These are phyloP conservation scores for Sphagnum magellanicum DNA, from an alignment of 228 moss, liverwort and hornwort species.

Conservation along the genomic window DNA sequence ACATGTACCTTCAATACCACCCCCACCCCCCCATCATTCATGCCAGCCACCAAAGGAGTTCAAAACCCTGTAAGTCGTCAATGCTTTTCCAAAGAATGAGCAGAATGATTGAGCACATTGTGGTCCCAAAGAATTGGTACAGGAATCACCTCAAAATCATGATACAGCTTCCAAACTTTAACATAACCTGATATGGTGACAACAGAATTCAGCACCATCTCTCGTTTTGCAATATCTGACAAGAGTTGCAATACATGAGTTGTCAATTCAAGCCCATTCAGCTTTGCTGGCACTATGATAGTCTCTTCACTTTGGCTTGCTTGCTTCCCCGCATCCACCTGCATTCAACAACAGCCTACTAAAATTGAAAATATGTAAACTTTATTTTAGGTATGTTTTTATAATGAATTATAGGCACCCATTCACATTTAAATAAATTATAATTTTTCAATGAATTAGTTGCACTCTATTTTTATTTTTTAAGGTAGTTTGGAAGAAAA, in stretches of 20 bases:
- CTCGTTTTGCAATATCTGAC: constrained; percentile 2
- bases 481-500: no score
- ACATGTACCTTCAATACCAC: constrained; percentile 32
- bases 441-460: no score
- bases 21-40: no score
- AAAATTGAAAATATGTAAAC: no score
- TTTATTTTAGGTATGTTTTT: no score
- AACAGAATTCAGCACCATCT: constrained; percentile 4
- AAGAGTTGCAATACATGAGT: constrained; percentile 4
- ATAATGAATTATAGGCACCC: no score
- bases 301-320: background rate
- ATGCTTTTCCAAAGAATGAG: no score
- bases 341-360: background rate
- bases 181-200: constrained; percentile 4
- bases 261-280: constrained; percentile 5
- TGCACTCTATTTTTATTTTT: no score
- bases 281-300: constrained; percentile 5
- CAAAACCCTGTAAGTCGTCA: no score
- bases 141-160: constrained; percentile 5
- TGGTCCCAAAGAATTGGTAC: background rate
- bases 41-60: no score
- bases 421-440: no score
- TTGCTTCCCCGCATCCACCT: constrained; percentile 1
- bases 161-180: constrained; percentile 7
- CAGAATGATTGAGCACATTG: no score